Conservation (phyloP, 345 rosid genomes). For the Brassica cretica region DNA sequence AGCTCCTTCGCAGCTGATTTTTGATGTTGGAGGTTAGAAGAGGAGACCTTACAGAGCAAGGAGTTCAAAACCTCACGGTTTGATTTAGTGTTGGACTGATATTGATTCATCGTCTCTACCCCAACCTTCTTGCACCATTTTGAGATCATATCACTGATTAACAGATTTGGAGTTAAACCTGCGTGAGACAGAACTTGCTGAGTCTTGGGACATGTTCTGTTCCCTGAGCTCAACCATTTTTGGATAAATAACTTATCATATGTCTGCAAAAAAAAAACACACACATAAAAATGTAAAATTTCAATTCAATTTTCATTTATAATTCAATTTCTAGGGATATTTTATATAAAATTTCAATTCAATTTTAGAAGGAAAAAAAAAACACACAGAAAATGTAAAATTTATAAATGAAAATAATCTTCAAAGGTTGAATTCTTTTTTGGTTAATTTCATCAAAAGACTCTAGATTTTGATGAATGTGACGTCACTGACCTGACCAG, state of each 20-base stretch:
- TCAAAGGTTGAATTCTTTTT: neutral
- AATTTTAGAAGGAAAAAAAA: too few relatives aligned
- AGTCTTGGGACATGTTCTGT: constrained; percentile 80
- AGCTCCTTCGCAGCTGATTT: constrained; percentile 83
- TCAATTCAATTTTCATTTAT: neutral
- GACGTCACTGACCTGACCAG: constrained; percentile 72
- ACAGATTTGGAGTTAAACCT: constrained; percentile 63
- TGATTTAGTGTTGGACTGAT: constrained; percentile 46
- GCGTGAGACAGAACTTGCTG: constrained; percentile 83
- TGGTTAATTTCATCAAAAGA: neutral
- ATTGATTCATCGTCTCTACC: constrained; percentile 46
- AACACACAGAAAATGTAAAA: too few relatives aligned
- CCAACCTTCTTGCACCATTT: constrained; percentile 80
- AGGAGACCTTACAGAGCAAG: constrained; percentile 64
- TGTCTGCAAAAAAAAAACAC: constrained; percentile 55
- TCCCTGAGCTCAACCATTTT: constrained; percentile 85
- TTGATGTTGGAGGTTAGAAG: constrained; percentile 49
- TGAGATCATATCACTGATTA: constrained; percentile 74
- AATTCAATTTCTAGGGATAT: neutral
- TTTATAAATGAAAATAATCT: neutral
- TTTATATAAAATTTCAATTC: too few relatives aligned
- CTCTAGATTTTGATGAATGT: neutral
- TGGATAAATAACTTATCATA: constrained; percentile 75
- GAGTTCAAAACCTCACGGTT: constrained; percentile 63
- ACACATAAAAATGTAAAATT: neutral